phyloP scores from a whole-genome alignment of 1,284 basidiomycete species.

The Takashimella tepidaria region DNA sequence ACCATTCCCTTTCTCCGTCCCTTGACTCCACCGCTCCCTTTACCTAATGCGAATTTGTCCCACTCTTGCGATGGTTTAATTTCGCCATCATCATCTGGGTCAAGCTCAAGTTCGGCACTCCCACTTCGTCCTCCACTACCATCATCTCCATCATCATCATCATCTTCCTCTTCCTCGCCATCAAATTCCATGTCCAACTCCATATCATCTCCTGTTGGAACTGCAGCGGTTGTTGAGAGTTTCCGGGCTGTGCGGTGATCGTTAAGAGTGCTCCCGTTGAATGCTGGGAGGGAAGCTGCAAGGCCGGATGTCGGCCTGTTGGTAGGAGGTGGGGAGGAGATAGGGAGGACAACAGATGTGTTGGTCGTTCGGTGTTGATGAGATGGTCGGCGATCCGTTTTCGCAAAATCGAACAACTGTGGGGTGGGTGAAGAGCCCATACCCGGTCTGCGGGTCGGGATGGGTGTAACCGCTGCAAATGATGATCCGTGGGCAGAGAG shows the following conservation, averaged over 20 bases:
- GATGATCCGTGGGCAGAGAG: slow-evolving; percentile 16
- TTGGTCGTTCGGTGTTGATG: not conserved
- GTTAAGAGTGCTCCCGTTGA: not conserved
- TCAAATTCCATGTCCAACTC: slow-evolving; percentile 44
- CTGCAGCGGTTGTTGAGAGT: slow-evolving; percentile 3
- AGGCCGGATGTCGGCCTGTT: slow-evolving; percentile 12
- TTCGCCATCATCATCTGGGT: slow-evolving; percentile 25
- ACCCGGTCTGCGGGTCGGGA: slow-evolving; percentile 24
- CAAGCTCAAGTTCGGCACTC: slow-evolving; percentile 34
- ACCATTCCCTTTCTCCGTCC: slow-evolving; percentile 68
- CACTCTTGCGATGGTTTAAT: slow-evolving; percentile 11
- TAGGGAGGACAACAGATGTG: not conserved
- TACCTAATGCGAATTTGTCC: slow-evolving; percentile 43
- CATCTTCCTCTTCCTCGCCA: slow-evolving; percentile 36
- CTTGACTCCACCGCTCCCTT: slow-evolving; percentile 47
- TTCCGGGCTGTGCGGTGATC: not conserved
- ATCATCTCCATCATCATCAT: slow-evolving; percentile 21
- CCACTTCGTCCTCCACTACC: slow-evolving; percentile 16
- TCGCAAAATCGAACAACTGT: slow-evolving; percentile 43
- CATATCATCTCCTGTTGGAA: slow-evolving; percentile 31
- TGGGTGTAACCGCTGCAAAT: slow-evolving; percentile 18
- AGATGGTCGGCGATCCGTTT: slow-evolving; percentile 36
- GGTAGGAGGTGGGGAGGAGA: slow-evolving; percentile 6
- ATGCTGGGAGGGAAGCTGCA: slow-evolving; percentile 31
- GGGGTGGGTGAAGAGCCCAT: slow-evolving; percentile 27